These are phyloP conservation scores for Neonectria ditissima DNA, from an alignment of 2,329 filamentous ascomycete species.

Conservation along the genomic window DNA sequence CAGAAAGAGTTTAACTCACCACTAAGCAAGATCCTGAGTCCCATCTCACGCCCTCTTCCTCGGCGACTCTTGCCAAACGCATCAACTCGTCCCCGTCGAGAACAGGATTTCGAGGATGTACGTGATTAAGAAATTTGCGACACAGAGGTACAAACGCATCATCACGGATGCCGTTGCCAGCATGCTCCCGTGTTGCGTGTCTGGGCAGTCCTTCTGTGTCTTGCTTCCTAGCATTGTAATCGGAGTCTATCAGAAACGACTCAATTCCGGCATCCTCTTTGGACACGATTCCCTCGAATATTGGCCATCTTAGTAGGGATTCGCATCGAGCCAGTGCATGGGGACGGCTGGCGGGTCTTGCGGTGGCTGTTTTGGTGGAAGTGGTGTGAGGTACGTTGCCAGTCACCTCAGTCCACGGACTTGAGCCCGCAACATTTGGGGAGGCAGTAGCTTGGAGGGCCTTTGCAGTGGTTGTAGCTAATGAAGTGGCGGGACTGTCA, in stretches of 20 bases:
- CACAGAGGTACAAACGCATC: slow-evolving; percentile 26
- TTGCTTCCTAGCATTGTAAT: background rate
- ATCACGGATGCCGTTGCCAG: slow-evolving; percentile 17
- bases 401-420: background rate
- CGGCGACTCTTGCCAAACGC: slow-evolving; percentile 3
- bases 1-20: background rate
- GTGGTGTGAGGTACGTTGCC: background rate
- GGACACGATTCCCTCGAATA: slow-evolving; percentile 21
- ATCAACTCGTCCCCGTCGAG: slow-evolving; percentile 26
- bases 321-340: slow-evolving; percentile 24
- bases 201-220: background rate
- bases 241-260: slow-evolving; percentile 29
- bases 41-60: slow-evolving; percentile 27
- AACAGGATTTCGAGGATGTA: slow-evolving; percentile 25
- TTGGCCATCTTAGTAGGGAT: slow-evolving; percentile 26
- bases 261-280: slow-evolving; percentile 11
- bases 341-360: slow-evolving; percentile 3
- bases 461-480: background rate
- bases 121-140: slow-evolving; percentile 28
- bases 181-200: background rate
- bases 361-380: background rate
- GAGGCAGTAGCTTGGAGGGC: background rate
- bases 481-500: background rate
- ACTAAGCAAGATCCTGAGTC: slow-evolving; percentile 31
- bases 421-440: background rate